phyloP scores from a whole-genome alignment of 1,284 basidiomycete species.

The Ustilago cynodontis region DNA sequence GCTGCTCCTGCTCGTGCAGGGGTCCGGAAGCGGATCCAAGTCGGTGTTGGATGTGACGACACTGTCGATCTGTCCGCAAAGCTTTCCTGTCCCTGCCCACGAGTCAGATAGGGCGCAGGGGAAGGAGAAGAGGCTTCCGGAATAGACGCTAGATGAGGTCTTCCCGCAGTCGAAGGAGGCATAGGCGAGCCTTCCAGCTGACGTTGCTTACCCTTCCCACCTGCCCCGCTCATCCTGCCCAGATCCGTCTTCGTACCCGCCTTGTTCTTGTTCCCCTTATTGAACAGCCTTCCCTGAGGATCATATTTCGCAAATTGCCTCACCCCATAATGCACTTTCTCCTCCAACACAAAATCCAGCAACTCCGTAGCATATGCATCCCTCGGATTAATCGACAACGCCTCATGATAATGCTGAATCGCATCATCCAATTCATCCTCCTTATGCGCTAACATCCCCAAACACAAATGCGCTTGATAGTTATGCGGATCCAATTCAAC shows the following conservation, averaged over 20 bases:
- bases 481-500: conserved; percentile 61
- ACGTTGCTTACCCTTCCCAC: conserved; percentile 15
- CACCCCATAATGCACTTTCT: conserved; percentile 45
- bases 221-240: not conserved
- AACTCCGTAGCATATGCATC: conserved; percentile 55
- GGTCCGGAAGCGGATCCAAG: not conserved
- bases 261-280: not conserved
- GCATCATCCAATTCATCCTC: conserved; percentile 57
- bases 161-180: not conserved
- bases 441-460: conserved; percentile 62
- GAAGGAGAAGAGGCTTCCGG: conserved; percentile 19
- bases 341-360: conserved; percentile 56
- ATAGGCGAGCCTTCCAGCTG: not conserved
- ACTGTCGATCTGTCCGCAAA: conserved; percentile 4
- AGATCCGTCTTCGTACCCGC: too few species aligned
- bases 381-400: conserved; percentile 52
- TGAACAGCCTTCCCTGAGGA: conserved; percentile 11
- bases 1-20: not conserved
- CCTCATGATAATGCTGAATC: conserved; percentile 61
- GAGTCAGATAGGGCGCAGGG: not conserved
- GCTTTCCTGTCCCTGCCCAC: not conserved
- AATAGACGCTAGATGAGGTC: conserved; percentile 11
- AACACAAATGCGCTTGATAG: conserved; percentile 55
- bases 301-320: conserved; percentile 24
- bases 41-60: conserved; percentile 10